phyloP scores from a whole-genome alignment of 306 rosid species.

The Dalbergia oliveri region DNA sequence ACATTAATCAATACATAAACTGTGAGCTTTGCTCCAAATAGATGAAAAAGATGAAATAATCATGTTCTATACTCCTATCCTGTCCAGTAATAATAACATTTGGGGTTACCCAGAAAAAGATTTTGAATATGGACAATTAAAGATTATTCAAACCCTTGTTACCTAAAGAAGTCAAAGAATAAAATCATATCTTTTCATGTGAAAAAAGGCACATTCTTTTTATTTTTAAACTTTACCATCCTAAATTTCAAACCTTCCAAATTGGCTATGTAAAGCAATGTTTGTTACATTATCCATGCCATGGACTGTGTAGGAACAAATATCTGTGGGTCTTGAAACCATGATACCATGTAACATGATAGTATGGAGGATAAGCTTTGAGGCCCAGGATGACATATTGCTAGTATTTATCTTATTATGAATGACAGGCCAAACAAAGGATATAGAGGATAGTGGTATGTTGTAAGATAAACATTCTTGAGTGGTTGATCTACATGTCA shows the following conservation, averaged over 20 bases:
- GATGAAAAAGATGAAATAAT: slow-evolving; percentile 16
- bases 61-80: neutral
- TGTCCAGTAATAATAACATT: neutral
- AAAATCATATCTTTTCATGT: slow-evolving; percentile 4
- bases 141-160: slow-evolving; percentile 1
- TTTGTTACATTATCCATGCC: slow-evolving; percentile 19
- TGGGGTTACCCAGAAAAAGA: slow-evolving; percentile 1
- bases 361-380: neutral
- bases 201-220: neutral
- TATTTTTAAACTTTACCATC: neutral
- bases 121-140: slow-evolving; percentile 24
- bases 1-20: neutral
- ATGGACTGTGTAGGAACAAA: slow-evolving; percentile 13
- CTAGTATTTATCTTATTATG: neutral
- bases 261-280: slow-evolving; percentile 24
- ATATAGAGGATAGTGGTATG: slow-evolving; percentile 2
- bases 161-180: neutral
- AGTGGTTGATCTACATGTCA: neutral
- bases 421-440: slow-evolving; percentile 1
- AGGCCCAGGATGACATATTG: neutral
- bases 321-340: neutral
- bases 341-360: neutral
- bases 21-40: slow-evolving; percentile 29
- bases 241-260: neutral
- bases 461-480: neutral